Evolutionary conservation across 2,329 filamentous ascomycete genomes (phyloP), one percentile per base, ranked within the genome.

Genomic region (Xylaria sp.): DNA sequence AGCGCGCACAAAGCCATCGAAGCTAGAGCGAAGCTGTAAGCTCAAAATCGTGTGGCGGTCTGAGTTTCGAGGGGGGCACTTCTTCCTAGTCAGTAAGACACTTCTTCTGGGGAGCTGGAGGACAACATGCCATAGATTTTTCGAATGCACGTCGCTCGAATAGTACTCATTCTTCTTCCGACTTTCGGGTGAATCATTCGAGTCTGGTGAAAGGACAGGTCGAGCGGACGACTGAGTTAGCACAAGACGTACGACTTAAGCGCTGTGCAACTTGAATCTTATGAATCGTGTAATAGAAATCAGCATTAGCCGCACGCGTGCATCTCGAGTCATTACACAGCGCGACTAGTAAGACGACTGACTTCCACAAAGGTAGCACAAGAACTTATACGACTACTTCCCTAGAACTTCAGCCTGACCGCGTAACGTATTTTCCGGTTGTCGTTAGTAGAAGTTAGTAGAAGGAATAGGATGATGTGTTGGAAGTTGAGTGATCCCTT

Each of bases 21-120:
- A 72, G 76, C 75, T n/a, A 83, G 81, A 72, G 79, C 83, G 17
- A 88, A 87, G 79, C 74, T 89, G 65, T 38, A 63, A 66, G 38
- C 54, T 59, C n/a, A 11, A 40, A 33, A 10, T 13, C n/a, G 36
- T 10, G 44, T 26, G n/a, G 44, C 17, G n/a, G 6, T 36, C 23
- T 6, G 7, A 26, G 23, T 56, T 36, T 26, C 44, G 20, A 36
- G 20, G 9, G 28, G 15, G 17, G 10, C 17, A n/a, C 23, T 59
- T 44, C 36, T 33, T 46, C 17, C 11, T n/a, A 10, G 2, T 17
- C 33, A 26, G 33, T 40, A 13, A 6, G 33, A n/a, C 20, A 11
- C 20, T 28, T 58, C 42, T 17, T 28, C 51, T 51, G 17, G 33
- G 28, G 17, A 51, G 4, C 15, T 11, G 42, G 51, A n/a, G 7